phyloP scores from a whole-genome alignment of 1,284 basidiomycete species.

The Ganoderma leucocontextum region DNA sequence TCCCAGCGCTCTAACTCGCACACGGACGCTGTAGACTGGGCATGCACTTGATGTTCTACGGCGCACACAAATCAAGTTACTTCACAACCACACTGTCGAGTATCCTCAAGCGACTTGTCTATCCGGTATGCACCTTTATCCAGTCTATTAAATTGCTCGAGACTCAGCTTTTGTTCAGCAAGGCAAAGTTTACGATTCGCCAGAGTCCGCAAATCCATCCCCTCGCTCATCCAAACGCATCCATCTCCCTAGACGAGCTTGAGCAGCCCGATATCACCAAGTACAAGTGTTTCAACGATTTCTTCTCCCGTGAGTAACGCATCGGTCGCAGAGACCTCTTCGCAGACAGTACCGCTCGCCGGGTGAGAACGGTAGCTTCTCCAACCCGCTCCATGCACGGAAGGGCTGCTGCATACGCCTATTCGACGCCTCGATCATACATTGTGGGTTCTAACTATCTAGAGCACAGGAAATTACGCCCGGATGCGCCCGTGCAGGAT shows the following conservation, averaged over 20 bases:
- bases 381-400: too few species aligned
- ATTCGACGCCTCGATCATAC: not conserved
- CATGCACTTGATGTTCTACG: constrained; percentile 84
- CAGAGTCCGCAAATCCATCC: constrained; percentile 68
- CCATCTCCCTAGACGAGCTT: constrained; percentile 69
- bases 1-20: constrained; percentile 6
- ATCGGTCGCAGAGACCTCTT: not conserved
- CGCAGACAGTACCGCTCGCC: too few species aligned
- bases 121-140: constrained; percentile 53
- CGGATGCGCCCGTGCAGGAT: constrained; percentile 74
- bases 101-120: constrained; percentile 71
- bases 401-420: not conserved
- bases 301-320: constrained; percentile 73
- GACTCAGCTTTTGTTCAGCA: constrained; percentile 43
- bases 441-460: not conserved
- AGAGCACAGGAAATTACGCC: constrained; percentile 60
- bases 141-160: not conserved
- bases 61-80: constrained; percentile 59
- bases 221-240: constrained; percentile 80
- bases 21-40: constrained; percentile 54
- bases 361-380: too few species aligned
- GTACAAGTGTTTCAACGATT: constrained; percentile 83
- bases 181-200: constrained; percentile 62
- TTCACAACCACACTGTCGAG: constrained; percentile 61
- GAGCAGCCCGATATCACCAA: constrained; percentile 66